A percentile compares a stretch with the other conserved stretches of the same genome.
Evolutionary conservation across 805 yeast genomes (phyloP).

Genomic region (Myxozyma vanderwaltii): DNA sequence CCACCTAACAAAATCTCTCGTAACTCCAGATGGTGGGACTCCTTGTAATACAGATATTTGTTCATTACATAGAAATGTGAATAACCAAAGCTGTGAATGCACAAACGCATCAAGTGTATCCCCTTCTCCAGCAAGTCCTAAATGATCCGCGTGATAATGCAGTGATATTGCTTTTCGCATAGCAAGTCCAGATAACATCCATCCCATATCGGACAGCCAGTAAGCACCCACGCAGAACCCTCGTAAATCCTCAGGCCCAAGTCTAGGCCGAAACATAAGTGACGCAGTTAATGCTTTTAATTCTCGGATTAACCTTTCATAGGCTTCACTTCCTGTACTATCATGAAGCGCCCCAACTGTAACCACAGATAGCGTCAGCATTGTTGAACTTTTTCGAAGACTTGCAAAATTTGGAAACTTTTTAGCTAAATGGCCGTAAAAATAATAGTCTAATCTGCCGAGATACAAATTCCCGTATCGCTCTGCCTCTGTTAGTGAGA

Average conservation of each 20-base stretch:
- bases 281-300: constrained; percentile 8
- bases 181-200: constrained; percentile 25
- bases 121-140: background rate
- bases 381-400: constrained; percentile 16
- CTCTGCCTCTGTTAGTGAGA: constrained; percentile 17
- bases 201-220: constrained; percentile 27
- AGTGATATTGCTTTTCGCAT: constrained; percentile 17
- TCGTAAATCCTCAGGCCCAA: constrained; percentile 21
- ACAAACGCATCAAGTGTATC: constrained; percentile 14
- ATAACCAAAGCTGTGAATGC: constrained; percentile 25
- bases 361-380: constrained; percentile 19
- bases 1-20: constrained; percentile 19
- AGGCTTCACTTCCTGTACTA: constrained; percentile 19
- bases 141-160: constrained; percentile 21
- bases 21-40: constrained; percentile 22
- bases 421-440: constrained; percentile 19
- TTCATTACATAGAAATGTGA: constrained; percentile 21
- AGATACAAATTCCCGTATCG: constrained; percentile 18
- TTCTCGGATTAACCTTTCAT: constrained; percentile 19
- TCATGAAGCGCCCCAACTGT: constrained; percentile 31
- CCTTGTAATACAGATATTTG: constrained; percentile 28
- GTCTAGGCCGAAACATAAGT: constrained; percentile 19
- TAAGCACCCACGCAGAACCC: constrained; percentile 25
- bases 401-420: constrained; percentile 6
- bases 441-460: constrained; percentile 18